Percentiles rank a stretch among this genome's conserved stretches.
Evolutionary conservation across 352 stramenopile genomes (phyloP).

Genomic region (Paralagenidium karlingii): DNA sequence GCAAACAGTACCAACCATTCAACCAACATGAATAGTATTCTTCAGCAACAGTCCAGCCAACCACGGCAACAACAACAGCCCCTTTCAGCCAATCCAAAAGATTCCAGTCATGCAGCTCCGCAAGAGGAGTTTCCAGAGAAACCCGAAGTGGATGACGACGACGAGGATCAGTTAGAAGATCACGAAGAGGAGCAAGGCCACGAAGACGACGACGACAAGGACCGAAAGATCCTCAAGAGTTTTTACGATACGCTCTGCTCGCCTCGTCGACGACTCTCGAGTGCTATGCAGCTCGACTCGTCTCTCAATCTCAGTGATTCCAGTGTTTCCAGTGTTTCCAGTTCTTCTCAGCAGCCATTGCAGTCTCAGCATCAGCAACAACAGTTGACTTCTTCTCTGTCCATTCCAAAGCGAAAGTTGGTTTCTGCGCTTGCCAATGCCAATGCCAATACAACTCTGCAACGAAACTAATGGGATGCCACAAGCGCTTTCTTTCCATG

Average conservation of each 20-base stretch:
- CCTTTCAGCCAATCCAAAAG: neutral
- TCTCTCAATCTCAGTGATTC: slow-evolving; percentile 15
- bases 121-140: slow-evolving; percentile 3
- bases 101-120: neutral
- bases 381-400: slow-evolving; percentile 29
- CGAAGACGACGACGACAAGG: slow-evolving; percentile 4
- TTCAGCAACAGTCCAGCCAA: neutral
- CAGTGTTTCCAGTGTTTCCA: slow-evolving; percentile 2
- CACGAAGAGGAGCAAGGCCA: slow-evolving; percentile 5
- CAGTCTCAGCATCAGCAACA: slow-evolving; percentile 1
- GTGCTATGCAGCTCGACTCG: slow-evolving; percentile 33
- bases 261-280: slow-evolving; percentile 34
- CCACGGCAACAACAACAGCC: neutral
- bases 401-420: slow-evolving; percentile 57
- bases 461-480: neutral
- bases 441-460: neutral
- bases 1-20: neutral
- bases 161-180: slow-evolving; percentile 14
- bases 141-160: neutral
- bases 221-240: neutral
- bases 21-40: neutral
- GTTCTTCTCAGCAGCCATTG: slow-evolving; percentile 1
- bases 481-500: neutral
- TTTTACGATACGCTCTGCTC: no score
- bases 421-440: slow-evolving; percentile 24